phyloP scores from a whole-genome alignment of 1,284 basidiomycete genomes.

The Leccinum pachyderme region DNA sequence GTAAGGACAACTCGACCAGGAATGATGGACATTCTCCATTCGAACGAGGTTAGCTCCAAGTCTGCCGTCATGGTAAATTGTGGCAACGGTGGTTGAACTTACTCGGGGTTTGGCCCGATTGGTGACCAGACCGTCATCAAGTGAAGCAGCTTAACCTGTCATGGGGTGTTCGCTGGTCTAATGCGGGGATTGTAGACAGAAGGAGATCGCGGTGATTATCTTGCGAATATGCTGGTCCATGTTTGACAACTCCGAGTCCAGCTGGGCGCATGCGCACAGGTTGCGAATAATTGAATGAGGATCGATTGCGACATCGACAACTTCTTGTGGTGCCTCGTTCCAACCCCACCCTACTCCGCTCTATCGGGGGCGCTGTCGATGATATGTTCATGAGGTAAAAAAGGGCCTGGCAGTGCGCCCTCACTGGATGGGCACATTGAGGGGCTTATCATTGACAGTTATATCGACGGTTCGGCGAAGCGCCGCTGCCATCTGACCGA shows the following conservation, averaged over 20 bases:
- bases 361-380: conserved; percentile 10
- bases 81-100: conserved; percentile 3
- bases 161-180: conserved; percentile 12
- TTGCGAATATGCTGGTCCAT: not conserved
- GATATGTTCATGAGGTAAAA: conserved; percentile 6
- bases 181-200: conserved; percentile 15
- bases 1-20: not conserved
- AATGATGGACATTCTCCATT: not conserved
- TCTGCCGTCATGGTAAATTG: not conserved
- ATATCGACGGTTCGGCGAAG: conserved; percentile 1
- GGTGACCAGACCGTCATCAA: not conserved
- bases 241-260: not conserved
- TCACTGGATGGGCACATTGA: conserved; percentile 7
- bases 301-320: conserved; percentile 3
- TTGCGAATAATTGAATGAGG: not conserved
- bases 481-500: too few species aligned
- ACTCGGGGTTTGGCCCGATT: not conserved
- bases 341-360: conserved; percentile 5
- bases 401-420: conserved; percentile 1
- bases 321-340: conserved; percentile 4
- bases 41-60: conserved; percentile 1
- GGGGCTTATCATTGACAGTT: too few species aligned
- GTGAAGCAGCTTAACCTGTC: not conserved
- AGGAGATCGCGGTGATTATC: conserved; percentile 29
- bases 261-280: not conserved